Evolutionary conservation across 306 rosid species (phyloP), one percentile per base, ranked within the genome.

Genomic region (Begonia masoniana): DNA sequence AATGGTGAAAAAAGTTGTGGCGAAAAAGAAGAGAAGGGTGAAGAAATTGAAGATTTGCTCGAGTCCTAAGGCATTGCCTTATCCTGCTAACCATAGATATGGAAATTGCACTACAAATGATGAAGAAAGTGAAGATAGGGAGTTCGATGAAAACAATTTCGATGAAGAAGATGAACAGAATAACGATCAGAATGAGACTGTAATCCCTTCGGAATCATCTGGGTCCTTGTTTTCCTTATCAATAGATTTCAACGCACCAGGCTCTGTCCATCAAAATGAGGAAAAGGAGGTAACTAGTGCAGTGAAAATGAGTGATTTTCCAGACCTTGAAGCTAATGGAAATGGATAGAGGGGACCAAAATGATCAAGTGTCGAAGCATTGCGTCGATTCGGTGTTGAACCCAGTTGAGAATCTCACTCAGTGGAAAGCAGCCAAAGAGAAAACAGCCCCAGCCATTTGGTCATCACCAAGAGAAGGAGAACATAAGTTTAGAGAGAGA

Each of bases 211-310:
- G 64, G 88, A 79, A 56, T 71, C 86, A 63, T 84, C 97, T 4
- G 97, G 79, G 12, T 82, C 97, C 4, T 62, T 88, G 65, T 88
- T 88, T 68, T 88, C 95, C 36, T 47, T 88, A 52, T 79, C 86
- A 9, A 52, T 68, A 31, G 77, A 55, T 57, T 75, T 81, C 9
- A 71, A 78, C 64, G 74, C 59, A 59, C 76, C 48, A 39, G 57
- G 54, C 41, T 71, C 63, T 48, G 63, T 70, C 53, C 62, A 52
- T 53, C 80, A 79, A 55, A 66, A 56, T 6, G 79, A 43, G 2
- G 83, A 81, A 50, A 70, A 70, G 23, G 91, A 87, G 75, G 94
- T 81, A 8, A 62, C 65, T 26, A 78, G 96, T 70, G 50, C 62
- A 58, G 67, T 58, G 68, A 55, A 65, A 21, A 36, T 13, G 5